Base-by-base conservation (phyloP, 176 grass and related monocot genomes). In the Rhynchospora pubera region DNA sequence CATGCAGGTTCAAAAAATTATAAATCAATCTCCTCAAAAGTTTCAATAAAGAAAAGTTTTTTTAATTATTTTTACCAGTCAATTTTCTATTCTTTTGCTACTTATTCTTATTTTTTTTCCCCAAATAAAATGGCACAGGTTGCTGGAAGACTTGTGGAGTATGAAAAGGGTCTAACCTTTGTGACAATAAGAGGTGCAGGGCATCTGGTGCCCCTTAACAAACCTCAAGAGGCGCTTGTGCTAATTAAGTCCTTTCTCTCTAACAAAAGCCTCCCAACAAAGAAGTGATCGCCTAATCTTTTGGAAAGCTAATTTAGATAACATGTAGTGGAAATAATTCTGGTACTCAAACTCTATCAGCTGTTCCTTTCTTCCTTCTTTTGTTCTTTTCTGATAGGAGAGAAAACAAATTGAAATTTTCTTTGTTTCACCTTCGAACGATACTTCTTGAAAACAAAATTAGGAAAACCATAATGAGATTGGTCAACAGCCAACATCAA, bases 191-290 rank as follows among this genome's bases (percentile, higher is more conserved):
- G 91, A 82, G 93, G 93, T 1, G 93, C 93, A 78, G 93, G 91
- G 2, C 93, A 97, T 84, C 58, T 97, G 83, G 93, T 93, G 45
- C 93, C 91, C 56, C 87, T 97, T 53, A 90, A 97, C 87, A 97
- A 93, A 71, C 91, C 93, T 69, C 78, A 78, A 22, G 87, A 97
- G 65, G 93, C 87, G 6, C 87, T 97, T 58, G 68, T 45, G 82
- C 81, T 97, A 57, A 88, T 97, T 65, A 88, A 78, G 0, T 48
- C 91, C 22, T 97, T 89, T 85, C 83, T 97, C 22, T 53, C 57
- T 14, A 79, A 76, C 11, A 84, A 85, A 52, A 87, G 80, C 52
- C 91, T 93, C 57, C 87, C 87, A 2, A 87, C 78, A 52, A 42
- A 73, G 43, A 79, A 85, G 68, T 90, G 85, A 90, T 84, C 48